Percentiles rank a stretch among this genome's conserved stretches.
These are phyloP conservation scores for Colletotrichum liaoningense DNA, from an alignment of 2,329 filamentous ascomycete species.

Conservation along the genomic window DNA sequence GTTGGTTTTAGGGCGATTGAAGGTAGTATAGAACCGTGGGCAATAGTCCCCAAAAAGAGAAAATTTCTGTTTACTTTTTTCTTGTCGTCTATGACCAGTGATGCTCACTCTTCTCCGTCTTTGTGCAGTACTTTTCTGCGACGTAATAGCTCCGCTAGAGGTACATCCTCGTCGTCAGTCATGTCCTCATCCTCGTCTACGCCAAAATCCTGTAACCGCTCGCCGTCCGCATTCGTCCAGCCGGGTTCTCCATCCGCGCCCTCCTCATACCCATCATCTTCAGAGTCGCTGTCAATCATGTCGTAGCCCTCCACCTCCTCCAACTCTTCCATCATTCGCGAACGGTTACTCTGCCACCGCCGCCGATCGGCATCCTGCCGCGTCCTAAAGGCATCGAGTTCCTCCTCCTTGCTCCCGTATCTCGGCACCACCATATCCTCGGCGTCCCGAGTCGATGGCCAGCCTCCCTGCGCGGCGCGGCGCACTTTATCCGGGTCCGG, in stretches of 20 bases:
- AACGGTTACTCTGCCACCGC: constrained; percentile 47
- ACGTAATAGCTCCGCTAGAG: constrained; percentile 74
- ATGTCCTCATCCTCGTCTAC: constrained; percentile 78
- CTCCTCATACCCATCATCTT: constrained; percentile 68
- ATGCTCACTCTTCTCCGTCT: constrained; percentile 45
- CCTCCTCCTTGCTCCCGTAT: constrained; percentile 55
- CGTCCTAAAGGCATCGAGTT: constrained; percentile 59
- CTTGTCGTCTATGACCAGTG: not conserved
- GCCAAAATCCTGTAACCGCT: constrained; percentile 79
- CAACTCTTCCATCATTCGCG: constrained; percentile 59
- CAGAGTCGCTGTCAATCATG: constrained; percentile 61
- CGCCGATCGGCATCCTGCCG: constrained; percentile 61
- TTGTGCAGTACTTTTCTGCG: constrained; percentile 57
- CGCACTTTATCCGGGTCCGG: constrained; percentile 71
- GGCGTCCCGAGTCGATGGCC: constrained; percentile 50
- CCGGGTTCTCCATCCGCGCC: constrained; percentile 56
- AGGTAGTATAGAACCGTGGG: constrained; percentile 32
- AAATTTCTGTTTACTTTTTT: not conserved
- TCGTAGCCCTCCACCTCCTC: constrained; percentile 66
- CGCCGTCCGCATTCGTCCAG: constrained; percentile 83
- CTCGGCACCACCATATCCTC: constrained; percentile 47
- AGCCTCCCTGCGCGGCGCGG: constrained; percentile 48
- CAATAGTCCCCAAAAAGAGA: constrained; percentile 18
- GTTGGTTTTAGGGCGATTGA: constrained; percentile 30
- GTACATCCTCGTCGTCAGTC: constrained; percentile 66